These are phyloP conservation scores for Suillus fuscotomentosus DNA, from an alignment of 768 basidiomycete species.

Conservation along the genomic window DNA sequence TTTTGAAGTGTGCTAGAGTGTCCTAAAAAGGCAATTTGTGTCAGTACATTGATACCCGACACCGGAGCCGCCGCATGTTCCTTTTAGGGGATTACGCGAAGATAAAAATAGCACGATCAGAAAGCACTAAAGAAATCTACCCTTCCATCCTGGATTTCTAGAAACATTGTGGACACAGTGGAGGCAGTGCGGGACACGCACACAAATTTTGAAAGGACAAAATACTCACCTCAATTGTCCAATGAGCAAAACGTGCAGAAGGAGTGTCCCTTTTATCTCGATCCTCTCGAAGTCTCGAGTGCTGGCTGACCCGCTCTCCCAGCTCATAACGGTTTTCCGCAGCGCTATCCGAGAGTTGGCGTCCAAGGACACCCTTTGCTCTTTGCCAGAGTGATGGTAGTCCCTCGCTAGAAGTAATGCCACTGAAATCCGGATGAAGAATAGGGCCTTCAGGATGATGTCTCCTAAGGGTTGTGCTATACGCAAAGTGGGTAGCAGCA, in stretches of 20 bases:
- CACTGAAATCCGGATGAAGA: conserved; percentile 44
- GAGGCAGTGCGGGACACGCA: neutral
- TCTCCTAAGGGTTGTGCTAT: conserved; percentile 75
- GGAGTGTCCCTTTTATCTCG: conserved; percentile 42
- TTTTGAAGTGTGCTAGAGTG: conserved; percentile 68
- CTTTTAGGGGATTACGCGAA: neutral
- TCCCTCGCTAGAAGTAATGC: conserved; percentile 35
- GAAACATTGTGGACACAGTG: neutral
- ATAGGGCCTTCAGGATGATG: conserved; percentile 53
- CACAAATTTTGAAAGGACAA: neutral
- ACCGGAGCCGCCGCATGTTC: neutral
- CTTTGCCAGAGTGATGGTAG: conserved; percentile 45
- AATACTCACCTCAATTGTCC: conserved; percentile 56
- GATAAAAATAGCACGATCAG: too few species aligned
- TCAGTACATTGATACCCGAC: conserved; percentile 6
- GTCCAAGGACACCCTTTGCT: conserved; percentile 31
- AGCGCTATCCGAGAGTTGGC: conserved; percentile 14
- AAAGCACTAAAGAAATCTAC: neutral
- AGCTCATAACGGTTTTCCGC: conserved; percentile 41
- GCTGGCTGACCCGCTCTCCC: conserved; percentile 14
- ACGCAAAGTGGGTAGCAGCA: conserved; percentile 75
- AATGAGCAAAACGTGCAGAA: conserved; percentile 68
- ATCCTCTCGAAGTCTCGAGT: conserved; percentile 28
- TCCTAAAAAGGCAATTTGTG: conserved; percentile 45
- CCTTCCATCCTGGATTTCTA: conserved; percentile 12